phyloP scores from a whole-genome alignment of 495 filamentous ascomycete genomes.

The Talaromyces ruber region DNA sequence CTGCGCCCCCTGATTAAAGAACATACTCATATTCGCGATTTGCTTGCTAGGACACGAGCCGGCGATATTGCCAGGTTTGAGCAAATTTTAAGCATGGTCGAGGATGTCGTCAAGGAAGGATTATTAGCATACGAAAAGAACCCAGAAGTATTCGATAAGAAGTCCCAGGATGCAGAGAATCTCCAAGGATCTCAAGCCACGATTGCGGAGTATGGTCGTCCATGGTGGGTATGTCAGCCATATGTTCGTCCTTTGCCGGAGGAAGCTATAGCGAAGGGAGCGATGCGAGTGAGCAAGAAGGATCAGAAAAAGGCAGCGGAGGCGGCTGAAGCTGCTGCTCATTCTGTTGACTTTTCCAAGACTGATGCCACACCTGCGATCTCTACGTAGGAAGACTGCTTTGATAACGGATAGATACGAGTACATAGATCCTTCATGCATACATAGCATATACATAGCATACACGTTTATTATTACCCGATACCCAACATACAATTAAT shows the following conservation, averaged over 20 bases:
- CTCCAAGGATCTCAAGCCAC: slow-evolving; percentile 53
- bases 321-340: neutral
- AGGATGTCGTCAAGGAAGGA: slow-evolving; percentile 62
- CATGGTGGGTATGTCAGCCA: slow-evolving; percentile 91
- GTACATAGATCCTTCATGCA: neutral
- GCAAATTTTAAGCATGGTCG: slow-evolving; percentile 55
- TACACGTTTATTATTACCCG: neutral
- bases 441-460: neutral
- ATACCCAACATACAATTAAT: neutral
- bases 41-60: slow-evolving; percentile 55
- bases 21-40: slow-evolving; percentile 75
- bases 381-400: neutral
- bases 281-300: slow-evolving; percentile 58
- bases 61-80: slow-evolving; percentile 69
- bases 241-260: slow-evolving; percentile 81
- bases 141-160: slow-evolving; percentile 40
- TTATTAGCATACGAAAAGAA: slow-evolving; percentile 62
- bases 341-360: neutral
- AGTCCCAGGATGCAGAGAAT: slow-evolving; percentile 19
- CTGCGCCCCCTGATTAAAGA: slow-evolving; percentile 68
- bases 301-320: slow-evolving; percentile 14
- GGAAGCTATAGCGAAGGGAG: slow-evolving; percentile 77
- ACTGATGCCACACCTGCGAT: neutral
- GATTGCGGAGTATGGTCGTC: slow-evolving; percentile 62
- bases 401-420: neutral